Evolutionary conservation across 1,284 basidiomycete species (phyloP).

Genomic region (Apiotrichum montevideense): DNA sequence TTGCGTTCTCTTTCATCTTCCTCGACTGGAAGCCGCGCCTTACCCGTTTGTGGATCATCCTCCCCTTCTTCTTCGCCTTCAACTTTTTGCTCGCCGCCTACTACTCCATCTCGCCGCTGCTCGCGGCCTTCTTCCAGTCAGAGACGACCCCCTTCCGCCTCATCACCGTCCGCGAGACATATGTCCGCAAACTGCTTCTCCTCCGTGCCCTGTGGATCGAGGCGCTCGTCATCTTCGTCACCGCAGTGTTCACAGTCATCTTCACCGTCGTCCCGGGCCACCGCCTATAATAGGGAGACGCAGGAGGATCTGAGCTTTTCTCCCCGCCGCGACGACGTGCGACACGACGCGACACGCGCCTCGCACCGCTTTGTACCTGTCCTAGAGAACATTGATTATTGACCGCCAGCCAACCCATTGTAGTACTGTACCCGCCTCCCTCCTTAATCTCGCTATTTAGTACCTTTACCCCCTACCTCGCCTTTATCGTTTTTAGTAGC

Average conservation of each 20-base stretch:
- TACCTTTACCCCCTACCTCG: too few relatives aligned
- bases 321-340: too few relatives aligned
- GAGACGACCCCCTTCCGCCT: slow-evolving; percentile 76
- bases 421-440: too few relatives aligned
- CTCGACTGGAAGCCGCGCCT: slow-evolving; percentile 82
- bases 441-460: too few relatives aligned
- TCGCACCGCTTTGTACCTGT: too few relatives aligned
- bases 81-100: slow-evolving; percentile 87
- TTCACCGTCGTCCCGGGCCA: slow-evolving; percentile 41
- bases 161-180: slow-evolving; percentile 80
- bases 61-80: slow-evolving; percentile 86
- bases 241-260: slow-evolving; percentile 39
- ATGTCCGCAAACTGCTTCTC: slow-evolving; percentile 80
- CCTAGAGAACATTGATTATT: too few relatives aligned
- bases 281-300: slow-evolving; percentile 18
- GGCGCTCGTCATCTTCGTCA: slow-evolving; percentile 28
- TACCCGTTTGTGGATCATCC: slow-evolving; percentile 90
- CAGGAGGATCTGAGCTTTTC: too few relatives aligned
- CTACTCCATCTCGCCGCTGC: slow-evolving; percentile 89
- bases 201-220: slow-evolving; percentile 80
- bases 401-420: too few relatives aligned
- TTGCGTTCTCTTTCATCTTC: slow-evolving; percentile 87
- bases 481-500: too few relatives aligned
- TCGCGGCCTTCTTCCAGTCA: slow-evolving; percentile 47
- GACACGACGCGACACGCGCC: too few relatives aligned